These are phyloP conservation scores for Angophora floribunda DNA, from an alignment of 345 rosid species.

Conservation along the genomic window DNA sequence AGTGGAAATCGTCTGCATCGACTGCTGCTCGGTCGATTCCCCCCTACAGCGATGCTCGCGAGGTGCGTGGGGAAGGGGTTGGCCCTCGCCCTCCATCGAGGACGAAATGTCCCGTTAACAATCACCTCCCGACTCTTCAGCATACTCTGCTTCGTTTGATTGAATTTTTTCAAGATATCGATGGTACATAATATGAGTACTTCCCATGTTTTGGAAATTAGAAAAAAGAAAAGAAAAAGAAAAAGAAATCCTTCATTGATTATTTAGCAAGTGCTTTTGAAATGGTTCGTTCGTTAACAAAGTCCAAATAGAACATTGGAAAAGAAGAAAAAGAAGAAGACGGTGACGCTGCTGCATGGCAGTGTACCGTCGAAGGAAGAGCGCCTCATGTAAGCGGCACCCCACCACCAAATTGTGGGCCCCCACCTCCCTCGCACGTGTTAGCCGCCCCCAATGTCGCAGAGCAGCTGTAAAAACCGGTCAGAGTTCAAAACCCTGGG, in stretches of 20 bases:
- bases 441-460: not conserved
- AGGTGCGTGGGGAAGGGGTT: not conserved
- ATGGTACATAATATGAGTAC: not conserved
- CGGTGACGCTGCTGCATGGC: not conserved
- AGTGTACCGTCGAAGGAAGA: not conserved
- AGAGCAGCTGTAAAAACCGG: not conserved
- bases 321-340: not conserved
- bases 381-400: not conserved
- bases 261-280: not conserved
- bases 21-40: not conserved
- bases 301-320: not conserved
- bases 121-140: not conserved
- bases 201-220: not conserved
- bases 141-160: not conserved
- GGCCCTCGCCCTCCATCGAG: not conserved
- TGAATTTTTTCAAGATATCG: not conserved
- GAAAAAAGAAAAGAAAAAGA: no score
- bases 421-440: not conserved
- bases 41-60: not conserved
- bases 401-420: not conserved
- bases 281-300: not conserved
- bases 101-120: not conserved
- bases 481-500: not conserved
- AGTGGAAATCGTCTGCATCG: not conserved
- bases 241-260: not conserved